phyloP scores from a whole-genome alignment of 2,329 filamentous ascomycete genomes.

The Fusarium tjaetaba region DNA sequence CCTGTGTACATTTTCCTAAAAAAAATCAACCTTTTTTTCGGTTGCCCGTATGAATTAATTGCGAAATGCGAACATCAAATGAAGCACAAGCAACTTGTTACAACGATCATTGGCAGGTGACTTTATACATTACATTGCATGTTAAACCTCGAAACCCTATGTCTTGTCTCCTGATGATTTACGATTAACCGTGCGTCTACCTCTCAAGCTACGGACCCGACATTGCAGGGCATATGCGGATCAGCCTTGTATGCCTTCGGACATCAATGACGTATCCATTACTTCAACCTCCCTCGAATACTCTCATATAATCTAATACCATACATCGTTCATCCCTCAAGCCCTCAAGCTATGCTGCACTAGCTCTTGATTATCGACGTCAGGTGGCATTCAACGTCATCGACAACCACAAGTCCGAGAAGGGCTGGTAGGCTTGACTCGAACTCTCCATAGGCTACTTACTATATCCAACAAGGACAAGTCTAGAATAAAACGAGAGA shows the following conservation, averaged over 20 bases:
- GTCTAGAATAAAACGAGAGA: constrained; percentile 16
- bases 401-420: background rate
- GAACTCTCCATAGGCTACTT: constrained; percentile 11
- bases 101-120: background rate
- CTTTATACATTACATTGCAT: background rate
- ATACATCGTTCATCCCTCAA: background rate
- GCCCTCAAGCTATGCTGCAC: background rate
- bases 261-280: background rate
- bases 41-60: constrained; percentile 48
- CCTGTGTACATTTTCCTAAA: constrained; percentile 53
- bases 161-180: background rate
- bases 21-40: constrained; percentile 43
- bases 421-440: constrained; percentile 4
- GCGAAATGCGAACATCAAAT: constrained; percentile 45
- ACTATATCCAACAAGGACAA: constrained; percentile 12
- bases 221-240: background rate
- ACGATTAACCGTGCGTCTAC: background rate
- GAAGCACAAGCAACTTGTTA: constrained; percentile 37
- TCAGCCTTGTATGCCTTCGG: background rate
- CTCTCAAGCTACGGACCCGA: background rate
- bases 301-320: background rate
- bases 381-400: constrained; percentile 34
- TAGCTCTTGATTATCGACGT: constrained; percentile 4
- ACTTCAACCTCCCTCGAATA: background rate
- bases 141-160: background rate